Base-by-base conservation (phyloP, 441 rosid genomes). In the Erysimum pusillum region DNA sequence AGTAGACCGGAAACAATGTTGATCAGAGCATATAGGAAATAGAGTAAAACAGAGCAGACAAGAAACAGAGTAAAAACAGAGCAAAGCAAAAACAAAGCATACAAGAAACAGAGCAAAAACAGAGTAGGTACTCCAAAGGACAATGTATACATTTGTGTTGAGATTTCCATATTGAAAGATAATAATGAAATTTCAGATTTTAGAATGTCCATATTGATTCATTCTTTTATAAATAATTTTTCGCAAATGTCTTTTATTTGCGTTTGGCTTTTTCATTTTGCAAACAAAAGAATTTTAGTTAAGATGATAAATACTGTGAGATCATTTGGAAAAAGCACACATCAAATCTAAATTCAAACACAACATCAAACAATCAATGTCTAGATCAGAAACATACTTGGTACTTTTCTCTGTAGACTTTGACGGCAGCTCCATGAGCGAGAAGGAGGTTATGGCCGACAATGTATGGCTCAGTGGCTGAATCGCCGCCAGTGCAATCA, bases 381-480 rank as follows among this genome's bases (percentile, higher is more conserved):
- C 1, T 20, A 49, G 6, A 49, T 46, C 14, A 58, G 2, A 17
- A 34, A 42, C 59, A 9, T 35, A 88, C 97, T 83, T 85, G 84
- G 34, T 87, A 89, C 51, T 87, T 87, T 1, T 81, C 67, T 42
- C 62, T 83, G 76, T 93, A 91, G 42, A 89, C 35, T 45, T 86
- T 73, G 2, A 89, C 98, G 5, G 86, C 91, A 8, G 84, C 77
- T 6, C 89, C 94, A 82, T 91, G 96, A 49, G 97, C 88, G 25
- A 93, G 94, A 78, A 93, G 89, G 15, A 58, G 78, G 68, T 90
- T 35, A 54, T 93, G 97, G 1, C 84, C 45, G 1, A 84, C 92
- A 11, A 87, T 17, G 60, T 93, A 93, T 1, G 98, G 98, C 76
- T 93, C 97, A 0, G 81, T 83, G 8, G 78, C 87, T 2, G 88